These are phyloP conservation scores for Heimioporus retisporus DNA, from an alignment of 1,284 basidiomycete genomes.

Conservation along the genomic window DNA sequence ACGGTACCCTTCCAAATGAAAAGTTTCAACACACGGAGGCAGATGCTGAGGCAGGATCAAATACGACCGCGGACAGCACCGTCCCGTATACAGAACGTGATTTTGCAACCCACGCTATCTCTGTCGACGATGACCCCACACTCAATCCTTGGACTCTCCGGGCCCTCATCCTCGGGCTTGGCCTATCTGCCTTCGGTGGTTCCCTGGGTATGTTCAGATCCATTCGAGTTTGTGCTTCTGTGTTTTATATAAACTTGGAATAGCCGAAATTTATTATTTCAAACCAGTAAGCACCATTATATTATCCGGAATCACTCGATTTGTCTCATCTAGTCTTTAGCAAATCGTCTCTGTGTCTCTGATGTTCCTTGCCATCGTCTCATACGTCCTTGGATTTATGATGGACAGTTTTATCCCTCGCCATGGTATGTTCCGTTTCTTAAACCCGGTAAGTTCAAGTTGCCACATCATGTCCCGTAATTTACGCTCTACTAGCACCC, in stretches of 20 bases:
- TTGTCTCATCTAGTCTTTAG: conserved; percentile 17
- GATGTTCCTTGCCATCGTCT: conserved; percentile 61
- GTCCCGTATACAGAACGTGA: conserved; percentile 57
- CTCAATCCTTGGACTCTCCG: conserved; percentile 70
- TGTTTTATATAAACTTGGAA: conserved; percentile 5
- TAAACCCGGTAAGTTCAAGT: conserved; percentile 61
- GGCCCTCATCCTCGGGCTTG: conserved; percentile 66
- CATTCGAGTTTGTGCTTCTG: background rate
- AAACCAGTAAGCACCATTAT: conserved; percentile 52
- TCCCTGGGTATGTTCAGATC: background rate
- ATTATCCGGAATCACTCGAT: background rate
- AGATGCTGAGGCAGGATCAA: too few relatives aligned
- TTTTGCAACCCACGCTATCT: conserved; percentile 63
- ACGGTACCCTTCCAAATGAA: too few relatives aligned
- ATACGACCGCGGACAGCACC: conserved; percentile 10
- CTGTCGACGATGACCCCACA: conserved; percentile 63
- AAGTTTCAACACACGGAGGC: too few relatives aligned
- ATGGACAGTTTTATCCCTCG: conserved; percentile 60
- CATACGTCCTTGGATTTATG: conserved; percentile 52
- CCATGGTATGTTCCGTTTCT: conserved; percentile 57
- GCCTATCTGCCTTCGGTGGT: conserved; percentile 68
- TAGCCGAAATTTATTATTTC: conserved; percentile 70
- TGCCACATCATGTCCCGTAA: conserved; percentile 9
- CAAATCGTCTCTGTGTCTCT: conserved; percentile 63
- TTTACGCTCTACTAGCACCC: conserved; percentile 45